These are phyloP conservation scores for Elasticomyces elasticus DNA, from an alignment of 495 filamentous ascomycete genomes.

Conservation along the genomic window DNA sequence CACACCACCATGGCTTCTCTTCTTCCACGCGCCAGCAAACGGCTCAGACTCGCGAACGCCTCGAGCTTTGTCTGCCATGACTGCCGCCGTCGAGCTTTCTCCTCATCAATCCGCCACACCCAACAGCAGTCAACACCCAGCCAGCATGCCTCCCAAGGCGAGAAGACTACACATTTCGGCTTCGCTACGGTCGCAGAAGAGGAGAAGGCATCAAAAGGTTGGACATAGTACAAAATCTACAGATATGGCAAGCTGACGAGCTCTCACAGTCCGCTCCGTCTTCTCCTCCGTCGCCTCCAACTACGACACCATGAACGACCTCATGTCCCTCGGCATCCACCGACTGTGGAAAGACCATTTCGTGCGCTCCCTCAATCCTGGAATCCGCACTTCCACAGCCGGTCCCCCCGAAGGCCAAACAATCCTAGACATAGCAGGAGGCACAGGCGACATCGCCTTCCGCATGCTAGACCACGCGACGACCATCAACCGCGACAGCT, in stretches of 20 bases:
- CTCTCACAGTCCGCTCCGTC: constrained; percentile 60
- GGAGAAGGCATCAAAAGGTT: constrained; percentile 69
- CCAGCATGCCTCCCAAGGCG: constrained; percentile 26
- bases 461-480: constrained; percentile 87
- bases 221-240: not conserved
- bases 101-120: constrained; percentile 38
- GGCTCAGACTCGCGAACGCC: not conserved
- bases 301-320: constrained; percentile 95
- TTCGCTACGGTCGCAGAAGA: constrained; percentile 78
- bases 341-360: constrained; percentile 98
- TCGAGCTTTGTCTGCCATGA: constrained; percentile 2
- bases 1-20: constrained; percentile 9
- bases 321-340: constrained; percentile 96
- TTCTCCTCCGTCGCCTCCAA: constrained; percentile 92
- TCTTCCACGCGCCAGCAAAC: constrained; percentile 8
- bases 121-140: constrained; percentile 34
- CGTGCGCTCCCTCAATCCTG: constrained; percentile 83
- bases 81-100: constrained; percentile 39
- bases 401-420: constrained; percentile 47
- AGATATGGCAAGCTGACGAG: not conserved
- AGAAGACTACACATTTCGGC: constrained; percentile 82
- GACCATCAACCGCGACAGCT: constrained; percentile 65
- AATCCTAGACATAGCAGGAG: constrained; percentile 95
- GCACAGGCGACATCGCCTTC: constrained; percentile 96
- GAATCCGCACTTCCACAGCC: constrained; percentile 46